Percentiles rank a stretch among this genome's conserved stretches.
Evolutionary conservation across 2,329 filamentous ascomycete species (phyloP).

Genomic region (Trichocomaceae sp.): DNA sequence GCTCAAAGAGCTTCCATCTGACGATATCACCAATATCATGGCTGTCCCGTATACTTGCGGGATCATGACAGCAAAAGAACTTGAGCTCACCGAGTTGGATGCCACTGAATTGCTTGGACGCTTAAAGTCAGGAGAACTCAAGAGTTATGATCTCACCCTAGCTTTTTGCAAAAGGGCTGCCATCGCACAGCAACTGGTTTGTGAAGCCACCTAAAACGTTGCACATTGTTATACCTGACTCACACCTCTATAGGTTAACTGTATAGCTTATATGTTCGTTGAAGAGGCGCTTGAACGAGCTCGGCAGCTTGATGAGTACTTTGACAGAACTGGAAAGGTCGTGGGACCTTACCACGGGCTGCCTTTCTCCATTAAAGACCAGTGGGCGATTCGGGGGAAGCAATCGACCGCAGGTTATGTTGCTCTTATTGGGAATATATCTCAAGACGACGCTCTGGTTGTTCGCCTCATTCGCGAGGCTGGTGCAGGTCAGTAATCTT

Average conservation of each 20-base stretch:
- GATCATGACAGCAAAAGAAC: background rate
- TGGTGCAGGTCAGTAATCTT: conserved; percentile 46
- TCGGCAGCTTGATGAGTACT: background rate
- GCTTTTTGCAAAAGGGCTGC: conserved; percentile 44
- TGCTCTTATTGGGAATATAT: background rate
- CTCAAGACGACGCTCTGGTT: conserved; percentile 15
- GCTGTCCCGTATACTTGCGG: background rate
- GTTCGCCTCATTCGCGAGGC: conserved; percentile 18
- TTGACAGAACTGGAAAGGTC: conserved; percentile 16
- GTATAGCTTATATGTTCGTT: background rate
- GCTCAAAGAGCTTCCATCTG: background rate
- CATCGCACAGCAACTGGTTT: conserved; percentile 20
- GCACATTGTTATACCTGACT: background rate
- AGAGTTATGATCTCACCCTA: background rate
- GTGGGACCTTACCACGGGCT: conserved; percentile 35
- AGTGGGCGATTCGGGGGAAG: conserved; percentile 33
- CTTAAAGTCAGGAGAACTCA: background rate
- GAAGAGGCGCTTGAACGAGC: background rate
- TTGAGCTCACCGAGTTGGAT: background rate
- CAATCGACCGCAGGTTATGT: conserved; percentile 47
- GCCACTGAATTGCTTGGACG: background rate
- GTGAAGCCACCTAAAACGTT: background rate
- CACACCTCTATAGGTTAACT: background rate
- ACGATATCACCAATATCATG: background rate
- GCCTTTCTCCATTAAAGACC: conserved; percentile 33